Conservation (phyloP, 768 basidiomycete species). For the Rhodotorula babjevae region DNA sequence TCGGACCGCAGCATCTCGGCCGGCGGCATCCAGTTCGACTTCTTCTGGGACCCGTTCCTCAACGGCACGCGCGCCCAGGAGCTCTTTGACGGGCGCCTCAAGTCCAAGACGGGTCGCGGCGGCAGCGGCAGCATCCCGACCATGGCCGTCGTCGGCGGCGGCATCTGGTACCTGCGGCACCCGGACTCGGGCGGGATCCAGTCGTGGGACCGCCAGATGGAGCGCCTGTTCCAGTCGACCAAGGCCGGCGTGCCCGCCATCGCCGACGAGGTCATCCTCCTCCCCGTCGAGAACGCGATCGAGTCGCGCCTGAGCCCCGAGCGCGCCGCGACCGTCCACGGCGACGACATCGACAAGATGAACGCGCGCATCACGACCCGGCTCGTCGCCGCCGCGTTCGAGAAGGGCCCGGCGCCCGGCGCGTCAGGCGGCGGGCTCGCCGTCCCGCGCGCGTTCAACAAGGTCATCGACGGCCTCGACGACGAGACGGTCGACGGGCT, state of each 20-base stretch:
- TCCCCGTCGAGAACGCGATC: slow-evolving; percentile 73
- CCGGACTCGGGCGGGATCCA: slow-evolving; percentile 66
- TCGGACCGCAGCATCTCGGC: slow-evolving; percentile 57
- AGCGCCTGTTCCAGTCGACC: slow-evolving; percentile 56
- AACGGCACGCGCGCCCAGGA: slow-evolving; percentile 60
- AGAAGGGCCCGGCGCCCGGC: slow-evolving; percentile 20
- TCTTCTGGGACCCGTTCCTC: slow-evolving; percentile 82
- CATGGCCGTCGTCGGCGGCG: slow-evolving; percentile 74
- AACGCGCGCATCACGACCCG: slow-evolving; percentile 67
- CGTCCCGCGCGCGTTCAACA: slow-evolving; percentile 74
- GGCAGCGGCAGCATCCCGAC: slow-evolving; percentile 51
- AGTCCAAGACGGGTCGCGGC: slow-evolving; percentile 12
- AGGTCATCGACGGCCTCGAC: slow-evolving; percentile 53
- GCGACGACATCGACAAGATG: slow-evolving; percentile 82
- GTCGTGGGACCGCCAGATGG: slow-evolving; percentile 71
- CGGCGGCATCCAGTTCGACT: slow-evolving; percentile 55
- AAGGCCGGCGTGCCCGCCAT: slow-evolving; percentile 43
- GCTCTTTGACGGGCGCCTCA: slow-evolving; percentile 49
- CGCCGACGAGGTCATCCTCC: slow-evolving; percentile 69
- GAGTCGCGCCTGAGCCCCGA: slow-evolving; percentile 61
- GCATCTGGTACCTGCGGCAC: slow-evolving; percentile 84
- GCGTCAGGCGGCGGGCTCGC: slow-evolving; percentile 50
- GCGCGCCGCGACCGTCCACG: slow-evolving; percentile 64
- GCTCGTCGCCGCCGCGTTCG: slow-evolving; percentile 51
- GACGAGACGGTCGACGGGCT: slow-evolving; percentile 77